These are phyloP conservation scores for Tolypocladium tundrense DNA, from an alignment of 2,329 filamentous ascomycete genomes.

Conservation along the genomic window DNA sequence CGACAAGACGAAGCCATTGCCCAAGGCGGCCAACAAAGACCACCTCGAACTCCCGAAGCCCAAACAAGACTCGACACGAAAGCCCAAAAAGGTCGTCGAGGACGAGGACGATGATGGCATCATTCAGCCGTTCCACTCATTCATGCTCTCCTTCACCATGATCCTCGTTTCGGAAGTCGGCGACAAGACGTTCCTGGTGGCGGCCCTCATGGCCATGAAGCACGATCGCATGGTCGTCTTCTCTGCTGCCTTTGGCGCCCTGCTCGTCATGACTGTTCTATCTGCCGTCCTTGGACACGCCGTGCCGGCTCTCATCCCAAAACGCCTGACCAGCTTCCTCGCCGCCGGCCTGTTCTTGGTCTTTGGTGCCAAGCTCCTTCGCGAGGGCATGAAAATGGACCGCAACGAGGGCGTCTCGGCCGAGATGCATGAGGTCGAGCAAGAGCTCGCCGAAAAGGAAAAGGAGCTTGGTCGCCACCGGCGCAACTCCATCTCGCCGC, in stretches of 20 bases:
- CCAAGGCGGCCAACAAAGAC: constrained; percentile 54
- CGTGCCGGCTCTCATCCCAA: constrained; percentile 80
- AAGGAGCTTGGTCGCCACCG: constrained; percentile 58
- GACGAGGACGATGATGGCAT: constrained; percentile 44
- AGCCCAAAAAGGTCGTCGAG: constrained; percentile 18
- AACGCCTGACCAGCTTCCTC: constrained; percentile 80
- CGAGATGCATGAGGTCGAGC: constrained; percentile 95
- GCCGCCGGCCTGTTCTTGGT: constrained; percentile 79
- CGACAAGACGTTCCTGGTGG: constrained; percentile 97
- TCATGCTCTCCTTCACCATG: constrained; percentile 88
- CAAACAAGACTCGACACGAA: constrained; percentile 12
- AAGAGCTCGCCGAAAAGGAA: constrained; percentile 90
- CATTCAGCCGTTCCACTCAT: constrained; percentile 78
- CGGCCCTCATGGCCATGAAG: constrained; percentile 98
- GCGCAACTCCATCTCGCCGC: constrained; percentile 57
- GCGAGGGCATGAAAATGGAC: constrained; percentile 81
- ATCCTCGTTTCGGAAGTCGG: constrained; percentile 94
- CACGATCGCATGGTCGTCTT: constrained; percentile 90
- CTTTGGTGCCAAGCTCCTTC: constrained; percentile 75
- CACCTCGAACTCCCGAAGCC: constrained; percentile 39
- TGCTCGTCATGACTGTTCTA: constrained; percentile 89
- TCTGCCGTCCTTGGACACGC: constrained; percentile 89
- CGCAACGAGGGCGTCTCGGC: constrained; percentile 86
- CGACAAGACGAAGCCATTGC: constrained; percentile 61
- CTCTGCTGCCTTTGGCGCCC: constrained; percentile 81